These are phyloP conservation scores for Mediolabrus comicus DNA, from an alignment of 108 stramenopile species.

Conservation along the genomic window DNA sequence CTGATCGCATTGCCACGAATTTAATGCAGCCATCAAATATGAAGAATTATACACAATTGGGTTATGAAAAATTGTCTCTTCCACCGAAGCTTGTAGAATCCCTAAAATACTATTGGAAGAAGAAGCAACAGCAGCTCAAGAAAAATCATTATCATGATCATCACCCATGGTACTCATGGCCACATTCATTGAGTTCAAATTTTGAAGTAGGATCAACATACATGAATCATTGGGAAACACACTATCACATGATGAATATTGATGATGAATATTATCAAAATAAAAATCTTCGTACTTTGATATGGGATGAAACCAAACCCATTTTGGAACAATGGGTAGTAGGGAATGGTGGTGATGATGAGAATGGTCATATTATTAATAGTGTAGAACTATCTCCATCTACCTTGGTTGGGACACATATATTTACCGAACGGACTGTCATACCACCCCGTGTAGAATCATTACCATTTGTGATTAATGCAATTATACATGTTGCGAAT, in stretches of 20 bases:
- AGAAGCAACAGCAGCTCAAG: conserved; percentile 10
- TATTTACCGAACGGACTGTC: conserved; percentile 66
- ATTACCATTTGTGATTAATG: conserved; percentile 79
- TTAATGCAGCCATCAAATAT: conserved; percentile 19
- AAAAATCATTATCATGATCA: conserved; percentile 29
- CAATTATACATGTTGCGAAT: conserved; percentile 87
- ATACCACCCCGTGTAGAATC: conserved; percentile 86
- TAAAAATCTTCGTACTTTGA: conserved; percentile 15
- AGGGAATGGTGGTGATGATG: too few relatives aligned
- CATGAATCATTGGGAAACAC: conserved; percentile 48
- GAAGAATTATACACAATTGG: conserved; percentile 35
- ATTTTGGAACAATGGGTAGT: conserved; percentile 56
- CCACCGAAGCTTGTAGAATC: conserved; percentile 40
- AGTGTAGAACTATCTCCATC: conserved; percentile 24
- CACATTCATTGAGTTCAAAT: conserved; percentile 25
- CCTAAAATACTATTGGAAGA: conserved; percentile 42
- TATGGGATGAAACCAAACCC: conserved; percentile 28
- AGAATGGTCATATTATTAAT: too few relatives aligned
- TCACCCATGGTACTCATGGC: conserved; percentile 20
- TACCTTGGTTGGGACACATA: conserved; percentile 79
- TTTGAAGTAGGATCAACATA: conserved; percentile 49
- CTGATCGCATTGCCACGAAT: conserved; percentile 52
- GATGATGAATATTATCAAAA: neutral
- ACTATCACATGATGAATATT: conserved; percentile 32
- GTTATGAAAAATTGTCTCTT: conserved; percentile 56